Percentiles rank a stretch among this genome's conserved stretches.
Conservation (phyloP, 2,329 filamentous ascomycete species). For the Fusarium graminum region DNA sequence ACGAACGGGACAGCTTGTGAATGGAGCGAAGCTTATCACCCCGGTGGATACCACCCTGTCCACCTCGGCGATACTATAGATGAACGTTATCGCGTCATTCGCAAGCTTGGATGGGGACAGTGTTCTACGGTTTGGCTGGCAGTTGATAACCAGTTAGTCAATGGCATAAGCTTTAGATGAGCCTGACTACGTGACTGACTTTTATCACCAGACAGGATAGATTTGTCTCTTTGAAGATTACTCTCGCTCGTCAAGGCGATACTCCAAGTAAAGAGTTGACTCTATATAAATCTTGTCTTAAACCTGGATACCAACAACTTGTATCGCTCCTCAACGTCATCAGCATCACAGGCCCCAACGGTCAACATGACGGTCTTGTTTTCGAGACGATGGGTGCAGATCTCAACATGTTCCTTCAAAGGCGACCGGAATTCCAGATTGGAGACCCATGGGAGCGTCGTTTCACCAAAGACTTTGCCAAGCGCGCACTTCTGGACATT, state of each 20-base stretch:
- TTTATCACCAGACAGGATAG: neutral
- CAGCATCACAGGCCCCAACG: neutral
- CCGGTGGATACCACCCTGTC: neutral
- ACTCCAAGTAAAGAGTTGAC: neutral
- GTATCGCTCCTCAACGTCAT: neutral
- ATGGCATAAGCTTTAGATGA: rapidly evolving
- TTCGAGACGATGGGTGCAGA: conserved; percentile 2
- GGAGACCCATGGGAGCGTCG: neutral
- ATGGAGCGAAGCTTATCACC: neutral
- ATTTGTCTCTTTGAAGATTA: neutral
- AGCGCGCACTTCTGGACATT: rapidly evolving
- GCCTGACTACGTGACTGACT: rapidly evolving
- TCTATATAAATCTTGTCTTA: neutral
- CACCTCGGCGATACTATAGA: neutral
- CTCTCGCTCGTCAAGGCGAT: neutral
- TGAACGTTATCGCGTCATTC: neutral
- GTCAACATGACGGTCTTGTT: neutral
- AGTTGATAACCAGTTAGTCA: neutral
- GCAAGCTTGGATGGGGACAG: neutral
- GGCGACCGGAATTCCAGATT: neutral
- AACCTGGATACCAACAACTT: neutral
- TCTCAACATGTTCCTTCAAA: neutral
- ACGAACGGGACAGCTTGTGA: neutral
- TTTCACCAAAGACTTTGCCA: neutral
- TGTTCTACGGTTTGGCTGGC: neutral